Conservation (phyloP, 2,329 filamentous ascomycete species). For the Epichloe hybrida region DNA sequence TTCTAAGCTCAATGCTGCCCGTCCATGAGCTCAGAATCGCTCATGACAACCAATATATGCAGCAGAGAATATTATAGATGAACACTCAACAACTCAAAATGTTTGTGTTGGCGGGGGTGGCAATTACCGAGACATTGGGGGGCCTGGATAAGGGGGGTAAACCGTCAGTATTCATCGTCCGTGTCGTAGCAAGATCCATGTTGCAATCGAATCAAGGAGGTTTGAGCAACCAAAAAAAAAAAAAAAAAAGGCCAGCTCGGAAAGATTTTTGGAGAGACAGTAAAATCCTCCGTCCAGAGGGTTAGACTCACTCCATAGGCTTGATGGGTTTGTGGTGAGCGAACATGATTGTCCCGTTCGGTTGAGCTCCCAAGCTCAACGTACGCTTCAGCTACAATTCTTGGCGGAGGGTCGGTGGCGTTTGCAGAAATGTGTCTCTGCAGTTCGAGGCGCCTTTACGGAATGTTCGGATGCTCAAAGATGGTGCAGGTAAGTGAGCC, state of each 20-base stretch:
- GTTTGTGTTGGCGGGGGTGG: neutral
- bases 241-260: neutral
- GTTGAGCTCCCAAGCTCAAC: conserved; percentile 3
- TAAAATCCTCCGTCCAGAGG: neutral
- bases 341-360: conserved; percentile 16
- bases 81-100: neutral
- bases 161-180: conserved; percentile 10
- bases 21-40: neutral
- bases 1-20: neutral
- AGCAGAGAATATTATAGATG: no score
- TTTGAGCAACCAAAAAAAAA: neutral
- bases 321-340: conserved; percentile 24
- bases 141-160: conserved; percentile 18
- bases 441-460: neutral
- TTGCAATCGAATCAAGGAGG: neutral
- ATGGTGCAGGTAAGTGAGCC: no score
- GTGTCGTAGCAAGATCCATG: conserved; percentile 5
- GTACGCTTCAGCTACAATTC: neutral
- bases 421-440: neutral
- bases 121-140: conserved; percentile 19
- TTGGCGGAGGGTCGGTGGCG: neutral
- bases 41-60: neutral
- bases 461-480: neutral
- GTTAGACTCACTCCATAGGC: conserved; percentile 23
- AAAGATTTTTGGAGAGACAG: neutral